These are phyloP conservation scores for Clitopilus passeckerianus DNA, from an alignment of 768 basidiomycete genomes.

Conservation along the genomic window DNA sequence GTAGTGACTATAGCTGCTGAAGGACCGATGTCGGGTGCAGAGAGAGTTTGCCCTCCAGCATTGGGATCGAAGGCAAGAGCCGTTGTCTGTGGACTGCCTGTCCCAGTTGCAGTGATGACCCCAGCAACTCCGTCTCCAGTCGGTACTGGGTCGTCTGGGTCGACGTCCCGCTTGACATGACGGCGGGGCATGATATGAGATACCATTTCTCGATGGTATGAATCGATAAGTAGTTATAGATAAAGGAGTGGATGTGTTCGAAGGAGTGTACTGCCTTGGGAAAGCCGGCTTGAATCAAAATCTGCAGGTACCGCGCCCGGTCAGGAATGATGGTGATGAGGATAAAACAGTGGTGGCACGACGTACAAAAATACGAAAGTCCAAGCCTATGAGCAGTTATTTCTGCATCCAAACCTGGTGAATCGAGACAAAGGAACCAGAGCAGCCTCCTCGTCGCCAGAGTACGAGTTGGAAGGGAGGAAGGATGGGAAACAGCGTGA, in stretches of 20 bases:
- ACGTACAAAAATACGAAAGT: background rate
- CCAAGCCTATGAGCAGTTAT: background rate
- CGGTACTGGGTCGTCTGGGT: slow-evolving; percentile 4
- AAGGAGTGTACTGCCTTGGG: slow-evolving; percentile 18
- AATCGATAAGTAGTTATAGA: background rate
- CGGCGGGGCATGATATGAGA: slow-evolving; percentile 5
- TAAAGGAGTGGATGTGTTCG: slow-evolving; percentile 8
- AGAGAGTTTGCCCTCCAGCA: background rate
- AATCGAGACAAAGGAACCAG: background rate
- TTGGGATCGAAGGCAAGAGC: slow-evolving; percentile 13
- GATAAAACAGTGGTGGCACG: background rate
- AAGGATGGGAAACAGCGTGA: background rate
- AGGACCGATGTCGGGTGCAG: slow-evolving; percentile 2
- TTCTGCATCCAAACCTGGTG: slow-evolving; percentile 9
- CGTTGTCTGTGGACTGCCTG: background rate
- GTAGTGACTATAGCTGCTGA: slow-evolving; percentile 5
- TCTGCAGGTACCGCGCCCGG: slow-evolving; percentile 6
- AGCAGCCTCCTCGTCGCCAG: background rate
- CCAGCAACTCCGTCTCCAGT: slow-evolving; percentile 12
- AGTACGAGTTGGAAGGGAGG: background rate
- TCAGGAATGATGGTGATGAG: slow-evolving; percentile 10
- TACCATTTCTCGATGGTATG: slow-evolving; percentile 7
- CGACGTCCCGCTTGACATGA: slow-evolving; percentile 7
- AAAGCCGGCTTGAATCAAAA: slow-evolving; percentile 8
- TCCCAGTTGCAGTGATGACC: slow-evolving; percentile 3